Evolutionary conservation across 208 protist genomes (phyloP).

Genomic region (Trypanosoma lewisi): DNA sequence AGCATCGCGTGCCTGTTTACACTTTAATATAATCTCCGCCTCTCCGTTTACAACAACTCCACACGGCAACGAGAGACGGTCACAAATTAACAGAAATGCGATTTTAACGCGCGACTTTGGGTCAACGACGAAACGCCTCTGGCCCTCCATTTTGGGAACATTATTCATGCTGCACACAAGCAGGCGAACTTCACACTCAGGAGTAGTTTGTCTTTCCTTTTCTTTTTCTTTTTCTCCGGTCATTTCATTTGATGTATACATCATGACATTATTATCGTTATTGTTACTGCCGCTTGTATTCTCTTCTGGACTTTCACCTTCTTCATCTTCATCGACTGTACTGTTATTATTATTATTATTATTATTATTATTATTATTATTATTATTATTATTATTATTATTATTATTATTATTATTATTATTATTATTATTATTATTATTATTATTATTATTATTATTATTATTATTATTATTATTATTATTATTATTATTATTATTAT

Average conservation of each 20-base stretch:
- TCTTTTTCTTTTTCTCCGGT: neutral
- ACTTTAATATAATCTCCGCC: constrained; percentile 80
- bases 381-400: too few species aligned
- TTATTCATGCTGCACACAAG: constrained; percentile 73
- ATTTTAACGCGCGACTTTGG: constrained; percentile 73
- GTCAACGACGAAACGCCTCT: constrained; percentile 81
- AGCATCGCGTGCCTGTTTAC: constrained; percentile 81
- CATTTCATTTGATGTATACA: neutral
- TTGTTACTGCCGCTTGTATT: neutral
- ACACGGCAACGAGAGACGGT: constrained; percentile 30
- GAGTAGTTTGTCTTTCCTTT: neutral
- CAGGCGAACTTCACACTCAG: constrained; percentile 58
- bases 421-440: too few species aligned
- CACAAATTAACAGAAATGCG: constrained; percentile 67
- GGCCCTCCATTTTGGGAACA: constrained; percentile 43
- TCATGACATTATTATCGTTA: neutral
- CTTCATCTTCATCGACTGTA: neutral
- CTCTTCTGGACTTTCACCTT: neutral
- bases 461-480: too few species aligned
- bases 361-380: too few species aligned
- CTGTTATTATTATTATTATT: too few species aligned
- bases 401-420: too few species aligned
- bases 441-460: too few species aligned
- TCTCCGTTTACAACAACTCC: constrained; percentile 48
- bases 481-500: constrained; percentile 5